phyloP scores from a whole-genome alignment of 805 yeast species.

The Candida easanensis region DNA sequence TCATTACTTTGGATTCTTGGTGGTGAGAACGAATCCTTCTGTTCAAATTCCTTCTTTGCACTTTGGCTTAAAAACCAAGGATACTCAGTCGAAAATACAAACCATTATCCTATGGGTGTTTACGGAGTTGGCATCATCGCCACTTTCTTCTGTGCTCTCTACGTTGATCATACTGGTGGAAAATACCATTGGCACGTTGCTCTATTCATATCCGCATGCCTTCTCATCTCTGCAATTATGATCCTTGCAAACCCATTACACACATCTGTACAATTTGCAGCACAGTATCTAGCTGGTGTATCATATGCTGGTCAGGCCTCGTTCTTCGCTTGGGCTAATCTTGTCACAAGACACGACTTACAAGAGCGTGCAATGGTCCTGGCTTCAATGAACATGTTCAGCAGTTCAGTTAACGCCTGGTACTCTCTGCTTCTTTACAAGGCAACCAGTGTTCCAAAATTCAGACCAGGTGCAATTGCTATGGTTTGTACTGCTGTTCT shows the following conservation, averaged over 20 bases:
- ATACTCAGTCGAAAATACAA: constrained; percentile 43
- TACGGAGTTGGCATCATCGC: constrained; percentile 49
- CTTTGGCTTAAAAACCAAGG: constrained; percentile 40
- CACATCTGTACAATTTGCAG: constrained; percentile 42
- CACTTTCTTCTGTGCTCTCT: constrained; percentile 41
- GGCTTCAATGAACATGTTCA: constrained; percentile 66
- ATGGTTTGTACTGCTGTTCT: constrained; percentile 50
- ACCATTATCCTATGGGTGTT: constrained; percentile 54
- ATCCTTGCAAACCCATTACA: constrained; percentile 40
- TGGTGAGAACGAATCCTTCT: constrained; percentile 47
- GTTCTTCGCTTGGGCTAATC: constrained; percentile 63
- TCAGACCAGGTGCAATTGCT: constrained; percentile 53
- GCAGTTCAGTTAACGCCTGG: constrained; percentile 64
- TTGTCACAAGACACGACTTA: constrained; percentile 53
- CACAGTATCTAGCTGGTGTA: constrained; percentile 54
- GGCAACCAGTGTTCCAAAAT: constrained; percentile 51
- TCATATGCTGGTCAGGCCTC: constrained; percentile 59
- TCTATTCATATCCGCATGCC: constrained; percentile 37
- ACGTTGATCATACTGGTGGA: constrained; percentile 40
- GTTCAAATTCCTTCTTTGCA: constrained; percentile 45
- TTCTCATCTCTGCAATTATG: constrained; percentile 48
- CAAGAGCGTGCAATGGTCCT: constrained; percentile 63
- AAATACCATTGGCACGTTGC: constrained; percentile 53
- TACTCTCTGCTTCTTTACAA: constrained; percentile 54
- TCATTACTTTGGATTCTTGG: constrained; percentile 50